Base-by-base conservation (phyloP, 305 asterid species). In the Solanum aculeatissimum region DNA sequence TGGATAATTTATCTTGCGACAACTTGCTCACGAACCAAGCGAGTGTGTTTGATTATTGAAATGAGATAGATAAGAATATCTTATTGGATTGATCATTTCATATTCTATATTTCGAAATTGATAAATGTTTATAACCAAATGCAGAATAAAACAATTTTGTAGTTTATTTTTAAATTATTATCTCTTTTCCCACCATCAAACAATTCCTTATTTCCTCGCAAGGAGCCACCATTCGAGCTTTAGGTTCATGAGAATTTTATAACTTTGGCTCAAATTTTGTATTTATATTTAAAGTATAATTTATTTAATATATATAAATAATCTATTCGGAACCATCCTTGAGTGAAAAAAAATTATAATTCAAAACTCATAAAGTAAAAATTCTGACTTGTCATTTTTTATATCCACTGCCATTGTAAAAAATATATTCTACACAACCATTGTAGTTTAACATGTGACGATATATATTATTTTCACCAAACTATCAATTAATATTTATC, bases 101-200 rank as follows among this genome's bases (percentile, higher is more conserved):
- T 7, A 3, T 21, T 58, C 0, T 10, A 10, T 1, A 9, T 55
- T 9, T 57, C 6, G 10, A n/a, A 23, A 57, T 57, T n/a, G 27
- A n/a, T 57, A 4, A n/a, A 9, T 57, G 1, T 0, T 57, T 0
- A 57, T n/a, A 57, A n/a, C 4, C 1, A 57, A n/a, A 57, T 4
- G 10, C 0, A n/a, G 0, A 57, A n/a, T n/a, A 57, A n/a, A 57
- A n/a, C n/a, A 57, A 57, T 1, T 9, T 9, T 1, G 2, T 0
- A 55, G 9, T 55, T n/a, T 55, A 55, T 55, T 55, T 0, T 0
- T 9, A n/a, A 55, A 9, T 58, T 58, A 0, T 1, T 58, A 58
- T 58, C 29, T 0, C 6, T 57, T 9, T n/a, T n/a, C 21, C 2
- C 11, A 4, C 15, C 23, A n/a, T 1, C 65, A 21, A 57, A 25